A percentile compares a stretch with the other conserved stretches of the same genome.
phyloP scores from a whole-genome alignment of 306 rosid species.

The Rosa rugosa region DNA sequence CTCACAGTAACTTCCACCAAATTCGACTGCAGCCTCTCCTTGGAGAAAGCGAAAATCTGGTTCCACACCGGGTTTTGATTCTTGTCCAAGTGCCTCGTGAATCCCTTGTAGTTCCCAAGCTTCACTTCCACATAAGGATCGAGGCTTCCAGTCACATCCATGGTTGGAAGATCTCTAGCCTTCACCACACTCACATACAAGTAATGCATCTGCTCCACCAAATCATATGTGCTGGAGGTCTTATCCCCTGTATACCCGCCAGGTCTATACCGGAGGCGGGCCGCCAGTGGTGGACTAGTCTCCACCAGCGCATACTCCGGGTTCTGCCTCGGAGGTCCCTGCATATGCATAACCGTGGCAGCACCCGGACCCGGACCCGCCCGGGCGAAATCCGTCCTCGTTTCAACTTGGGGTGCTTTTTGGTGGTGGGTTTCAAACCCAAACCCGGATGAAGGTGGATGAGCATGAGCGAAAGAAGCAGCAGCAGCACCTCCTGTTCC shows the following conservation, averaged over 20 bases:
- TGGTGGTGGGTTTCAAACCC: constrained; percentile 15
- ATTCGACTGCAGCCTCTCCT: constrained; percentile 70
- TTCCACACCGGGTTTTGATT: constrained; percentile 87
- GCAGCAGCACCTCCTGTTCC: constrained; percentile 41
- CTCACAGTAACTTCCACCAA: constrained; percentile 73
- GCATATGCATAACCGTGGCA: constrained; percentile 64
- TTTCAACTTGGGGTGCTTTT: constrained; percentile 21
- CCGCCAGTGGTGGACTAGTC: constrained; percentile 87
- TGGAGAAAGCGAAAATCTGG: constrained; percentile 86
- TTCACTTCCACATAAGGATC: constrained; percentile 95
- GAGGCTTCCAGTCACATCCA: constrained; percentile 90
- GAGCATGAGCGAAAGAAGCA: constrained; percentile 11
- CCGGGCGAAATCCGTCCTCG: constrained; percentile 62
- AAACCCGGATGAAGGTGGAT: constrained; percentile 24
- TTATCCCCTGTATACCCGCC: constrained; percentile 40
- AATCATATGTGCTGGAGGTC: constrained; percentile 81
- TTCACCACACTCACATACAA: constrained; percentile 87
- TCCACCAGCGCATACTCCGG: constrained; percentile 77
- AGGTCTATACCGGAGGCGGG: constrained; percentile 50
- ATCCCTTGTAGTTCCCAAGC: constrained; percentile 86
- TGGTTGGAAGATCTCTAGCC: constrained; percentile 81
- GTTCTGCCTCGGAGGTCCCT: constrained; percentile 58
- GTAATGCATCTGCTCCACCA: constrained; percentile 90
- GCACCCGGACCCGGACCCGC: constrained; percentile 50
- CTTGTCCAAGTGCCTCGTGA: constrained; percentile 76